Base-by-base conservation (phyloP, 2,329 filamentous ascomycete genomes). In the Pseudocercospora fijiensis region DNA sequence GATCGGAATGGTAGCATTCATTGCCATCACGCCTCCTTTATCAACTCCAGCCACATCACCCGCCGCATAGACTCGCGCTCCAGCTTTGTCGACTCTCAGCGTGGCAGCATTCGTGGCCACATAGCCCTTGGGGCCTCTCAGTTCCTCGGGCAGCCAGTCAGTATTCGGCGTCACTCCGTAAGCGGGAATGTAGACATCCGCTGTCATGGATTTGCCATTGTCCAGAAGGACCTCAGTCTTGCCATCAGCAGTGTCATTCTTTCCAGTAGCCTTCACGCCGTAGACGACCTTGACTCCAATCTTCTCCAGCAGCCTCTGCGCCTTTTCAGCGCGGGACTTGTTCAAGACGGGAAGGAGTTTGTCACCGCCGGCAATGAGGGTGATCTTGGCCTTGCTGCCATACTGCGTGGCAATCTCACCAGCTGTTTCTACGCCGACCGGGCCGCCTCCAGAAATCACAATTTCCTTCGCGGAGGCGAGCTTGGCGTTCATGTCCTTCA, bases 141-240 rank as follows among this genome's bases (percentile, higher is more conserved):
- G 77, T 6, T 76, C 70, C 3, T 70, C 58, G 0, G 84, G 83
- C 1, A 87, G 74, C 71, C 81, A 87, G 8, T 75, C 76, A 20
- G 80, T 83, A 73, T 85, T 86, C 0, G 84, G 84, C 7, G 74
- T 70, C 11, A 81, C 81, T 27, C 85, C 85, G 13, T 79, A 79
- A 0, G 82, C 82, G 3, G 81, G 78, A 61, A 87, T 80, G 70
- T 83, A 86, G 24, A 84, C 65, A 67, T 86, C 84, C 2, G 80
- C 78, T 1, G 77, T 76, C 43, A 83, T 67, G 2, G 73, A 77
- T 52, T 79, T 76, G 47, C 84, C 84, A 62, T 83, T 81, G 64
- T 73, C 75, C 18, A 85, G 72, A 3, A 71, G 70, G 24, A 84
- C 69, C 3, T 78, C 77, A 64, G 78, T 82, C 53, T 76, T 76